phyloP scores from a whole-genome alignment of 306 rosid species.

The Hylodesmum podocarpum region DNA sequence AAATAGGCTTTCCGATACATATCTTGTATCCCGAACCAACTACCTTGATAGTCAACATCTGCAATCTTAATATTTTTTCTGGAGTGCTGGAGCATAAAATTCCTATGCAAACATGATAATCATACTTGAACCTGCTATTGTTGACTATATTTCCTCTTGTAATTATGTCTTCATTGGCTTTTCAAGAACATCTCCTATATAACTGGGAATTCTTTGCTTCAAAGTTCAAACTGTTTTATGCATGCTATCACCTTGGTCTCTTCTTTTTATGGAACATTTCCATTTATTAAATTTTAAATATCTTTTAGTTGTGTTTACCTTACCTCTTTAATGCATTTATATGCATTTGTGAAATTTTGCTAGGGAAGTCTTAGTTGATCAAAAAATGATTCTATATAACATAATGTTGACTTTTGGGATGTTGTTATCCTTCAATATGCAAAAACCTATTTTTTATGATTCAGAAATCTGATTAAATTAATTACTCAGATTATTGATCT shows the following conservation, averaged over 20 bases:
- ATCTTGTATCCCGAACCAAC: too few relatives aligned
- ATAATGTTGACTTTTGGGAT: neutral
- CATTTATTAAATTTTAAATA: constrained; percentile 6
- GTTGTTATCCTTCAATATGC: constrained; percentile 22
- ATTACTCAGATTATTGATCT: constrained; percentile 44
- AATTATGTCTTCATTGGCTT: constrained; percentile 8
- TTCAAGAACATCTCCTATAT: constrained; percentile 1
- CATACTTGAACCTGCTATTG: neutral
- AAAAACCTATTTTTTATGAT: constrained; percentile 26
- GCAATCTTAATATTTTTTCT: neutral
- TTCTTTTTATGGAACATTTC: constrained; percentile 13
- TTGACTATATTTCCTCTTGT: neutral
- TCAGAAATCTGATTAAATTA: constrained; percentile 1
- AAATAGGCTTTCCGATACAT: too few relatives aligned
- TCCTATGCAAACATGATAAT: neutral
- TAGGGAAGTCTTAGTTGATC: constrained; percentile 6
- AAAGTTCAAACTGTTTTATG: neutral
- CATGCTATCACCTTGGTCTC: neutral
- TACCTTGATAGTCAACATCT: neutral
- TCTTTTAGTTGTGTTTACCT: constrained; percentile 1
- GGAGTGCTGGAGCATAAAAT: neutral
- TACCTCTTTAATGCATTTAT: constrained; percentile 21
- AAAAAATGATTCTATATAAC: neutral
- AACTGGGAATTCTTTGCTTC: neutral
- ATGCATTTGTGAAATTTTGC: constrained; percentile 14